Evolutionary conservation across 2,329 filamentous ascomycete species (phyloP).

Genomic region (Pseudogymnoascus sp.): DNA sequence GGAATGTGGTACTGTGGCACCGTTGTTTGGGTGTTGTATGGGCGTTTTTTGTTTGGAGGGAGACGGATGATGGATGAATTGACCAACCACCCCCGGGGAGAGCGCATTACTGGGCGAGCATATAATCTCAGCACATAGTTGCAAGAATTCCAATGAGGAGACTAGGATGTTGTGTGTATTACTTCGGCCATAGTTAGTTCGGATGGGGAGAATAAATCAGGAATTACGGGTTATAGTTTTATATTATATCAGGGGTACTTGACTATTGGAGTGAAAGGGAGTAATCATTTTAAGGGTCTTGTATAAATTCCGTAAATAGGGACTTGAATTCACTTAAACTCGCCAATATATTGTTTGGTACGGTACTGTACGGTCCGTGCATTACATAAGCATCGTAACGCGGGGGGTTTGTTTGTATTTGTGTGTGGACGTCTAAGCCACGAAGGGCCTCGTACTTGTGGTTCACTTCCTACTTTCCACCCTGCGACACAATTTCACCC

Average conservation of each 20-base stretch:
- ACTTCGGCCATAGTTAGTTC: conserved; percentile 21
- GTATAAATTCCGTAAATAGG: conserved; percentile 2
- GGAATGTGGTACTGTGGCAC: not conserved
- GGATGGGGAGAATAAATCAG: conserved; percentile 68
- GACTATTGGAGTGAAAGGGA: not conserved
- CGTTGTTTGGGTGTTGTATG: conserved; percentile 4
- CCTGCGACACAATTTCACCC: not conserved
- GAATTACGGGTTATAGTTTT: conserved; percentile 43
- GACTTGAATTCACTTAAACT: not conserved
- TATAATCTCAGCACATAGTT: conserved; percentile 10
- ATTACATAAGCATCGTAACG: not conserved
- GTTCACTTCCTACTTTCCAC: not conserved
- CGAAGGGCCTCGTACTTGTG: conserved; percentile 4
- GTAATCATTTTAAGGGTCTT: not conserved
- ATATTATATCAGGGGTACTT: not conserved
- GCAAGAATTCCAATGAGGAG: conserved; percentile 30
- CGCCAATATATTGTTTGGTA: not conserved
- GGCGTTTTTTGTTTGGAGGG: conserved; percentile 6
- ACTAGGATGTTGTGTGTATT: conserved; percentile 45
- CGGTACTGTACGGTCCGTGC: not conserved
- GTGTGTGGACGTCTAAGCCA: conserved; percentile 2
- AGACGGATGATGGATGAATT: conserved; percentile 2
- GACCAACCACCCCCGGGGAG: not conserved
- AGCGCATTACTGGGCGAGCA: conserved; percentile 3
- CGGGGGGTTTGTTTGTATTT: not conserved